Evolutionary conservation across 306 rosid species (phyloP), one percentile per base, ranked within the genome.

Genomic region (Cicer chorassanicum): DNA sequence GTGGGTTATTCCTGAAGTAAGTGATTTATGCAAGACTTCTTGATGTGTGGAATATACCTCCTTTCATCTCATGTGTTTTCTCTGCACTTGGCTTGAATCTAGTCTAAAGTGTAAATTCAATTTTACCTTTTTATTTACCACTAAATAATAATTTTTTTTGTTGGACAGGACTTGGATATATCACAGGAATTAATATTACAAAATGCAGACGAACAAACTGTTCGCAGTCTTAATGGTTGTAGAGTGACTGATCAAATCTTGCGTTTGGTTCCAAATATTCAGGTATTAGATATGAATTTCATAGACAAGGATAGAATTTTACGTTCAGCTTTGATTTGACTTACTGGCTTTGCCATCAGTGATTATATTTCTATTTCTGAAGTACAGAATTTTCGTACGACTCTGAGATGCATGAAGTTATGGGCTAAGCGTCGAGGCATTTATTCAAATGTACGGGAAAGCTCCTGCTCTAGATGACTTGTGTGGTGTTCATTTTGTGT

Each of bases 381-480:
- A 54, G 77, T 81, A 82, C 90, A 94, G 99, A 90, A 73, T 80
- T 94, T 90, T 68, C 93, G 96, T 8, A 92, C 93, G 10, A 88
- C 99, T 21, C 70, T 94, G 82, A 90, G 96, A 83, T 94, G 99
- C 89, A 86, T 94, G 97, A 87, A 78, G 84, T 68, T 90, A 34
- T 94, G 99, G 99, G 99, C 95, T 38, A 94, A 92, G 82, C 82
- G 84, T 9, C 95, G 97, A 48, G 96, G 97, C 6, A 90, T 94
- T 83, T 94, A 94, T 89, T 94, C 97, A 80, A 94, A 94, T 87
- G 99, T 94, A 88, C 73, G 89, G 68, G 36, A 66, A 49, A 16
- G 6, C 41, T 64, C 6, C 60, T 34, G n/a, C 55, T 16, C 43
- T 21, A 14, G 65, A 55, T 68, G 61, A n/a, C 42, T 68, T 39